Conservation (phyloP, 495 filamentous ascomycete species). For the Apiosordaria backusii region DNA sequence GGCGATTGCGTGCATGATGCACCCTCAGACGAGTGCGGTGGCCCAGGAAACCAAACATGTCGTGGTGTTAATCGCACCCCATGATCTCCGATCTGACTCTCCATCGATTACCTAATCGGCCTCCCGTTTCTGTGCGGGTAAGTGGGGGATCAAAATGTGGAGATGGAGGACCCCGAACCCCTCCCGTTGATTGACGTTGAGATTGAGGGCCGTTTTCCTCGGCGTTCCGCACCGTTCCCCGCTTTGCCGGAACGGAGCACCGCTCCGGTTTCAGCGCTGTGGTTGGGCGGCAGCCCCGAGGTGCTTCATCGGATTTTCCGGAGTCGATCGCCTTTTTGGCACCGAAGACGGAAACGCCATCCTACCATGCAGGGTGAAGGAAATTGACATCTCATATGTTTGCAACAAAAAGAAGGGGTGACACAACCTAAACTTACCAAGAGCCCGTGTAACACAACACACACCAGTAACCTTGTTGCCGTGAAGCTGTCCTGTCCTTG, state of each 20-base stretch:
- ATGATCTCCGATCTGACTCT: not conserved
- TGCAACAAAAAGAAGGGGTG: not conserved
- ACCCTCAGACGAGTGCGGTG: constrained; percentile 18
- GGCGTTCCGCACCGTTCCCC: not conserved
- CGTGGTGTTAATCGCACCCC: not conserved
- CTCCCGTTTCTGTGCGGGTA: not conserved
- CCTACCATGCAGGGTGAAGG: not conserved
- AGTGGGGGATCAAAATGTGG: not conserved
- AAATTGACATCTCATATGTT: not conserved
- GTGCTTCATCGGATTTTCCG: not conserved
- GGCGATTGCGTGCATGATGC: constrained; percentile 23
- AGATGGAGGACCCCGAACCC: not conserved
- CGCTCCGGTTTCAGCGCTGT: not conserved
- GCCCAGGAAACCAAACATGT: not conserved
- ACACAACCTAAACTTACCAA: not conserved
- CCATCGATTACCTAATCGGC: constrained; percentile 8
- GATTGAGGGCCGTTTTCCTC: not conserved
- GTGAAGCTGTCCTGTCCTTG: not conserved
- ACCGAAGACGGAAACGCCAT: not conserved
- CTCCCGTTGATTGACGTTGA: not conserved
- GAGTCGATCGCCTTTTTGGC: not conserved
- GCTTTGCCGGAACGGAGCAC: not conserved
- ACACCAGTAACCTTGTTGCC: not conserved
- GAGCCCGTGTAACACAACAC: not conserved
- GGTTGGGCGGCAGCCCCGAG: not conserved